These are phyloP conservation scores for Pezicula rhizophila DNA, from an alignment of 2,329 filamentous ascomycete species.

Conservation along the genomic window DNA sequence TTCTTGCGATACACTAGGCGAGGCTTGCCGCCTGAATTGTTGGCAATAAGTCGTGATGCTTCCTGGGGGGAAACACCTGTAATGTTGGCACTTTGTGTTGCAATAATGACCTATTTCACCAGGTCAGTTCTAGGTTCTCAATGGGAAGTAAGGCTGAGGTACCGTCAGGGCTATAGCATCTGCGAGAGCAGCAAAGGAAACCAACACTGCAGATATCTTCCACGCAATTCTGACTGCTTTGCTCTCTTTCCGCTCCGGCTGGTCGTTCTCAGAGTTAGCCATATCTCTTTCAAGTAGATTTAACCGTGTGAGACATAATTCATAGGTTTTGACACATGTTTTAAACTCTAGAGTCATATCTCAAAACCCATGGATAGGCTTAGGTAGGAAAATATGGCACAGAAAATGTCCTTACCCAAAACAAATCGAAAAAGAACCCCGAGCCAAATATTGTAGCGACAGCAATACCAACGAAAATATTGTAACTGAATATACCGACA, in stretches of 20 bases:
- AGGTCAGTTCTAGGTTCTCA: background rate
- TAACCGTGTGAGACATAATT: too few species aligned
- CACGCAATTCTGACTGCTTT: constrained; percentile 44
- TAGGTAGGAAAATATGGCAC: too few species aligned
- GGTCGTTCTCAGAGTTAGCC: too few species aligned
- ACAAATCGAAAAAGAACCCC: constrained; percentile 56
- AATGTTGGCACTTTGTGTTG: constrained; percentile 38
- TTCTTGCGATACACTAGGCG: constrained; percentile 41
- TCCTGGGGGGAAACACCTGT: constrained; percentile 28
- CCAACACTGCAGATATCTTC: constrained; percentile 43
- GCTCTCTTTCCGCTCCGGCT: constrained; percentile 46
- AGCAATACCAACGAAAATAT: constrained; percentile 52
- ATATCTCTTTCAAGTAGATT: too few species aligned
- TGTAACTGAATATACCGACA: constrained; percentile 48
- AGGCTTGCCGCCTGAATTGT: constrained; percentile 28
- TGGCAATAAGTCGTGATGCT: constrained; percentile 24
- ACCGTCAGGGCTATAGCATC: constrained; percentile 43
- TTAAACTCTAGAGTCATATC: too few species aligned
- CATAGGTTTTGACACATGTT: too few species aligned
- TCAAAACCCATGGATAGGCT: too few species aligned
- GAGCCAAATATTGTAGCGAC: constrained; percentile 52
- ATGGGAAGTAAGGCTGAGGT: constrained; percentile 2
- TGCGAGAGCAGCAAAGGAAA: constrained; percentile 40
- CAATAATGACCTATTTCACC: constrained; percentile 35
- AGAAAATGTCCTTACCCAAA: constrained; percentile 31